A percentile compares a stretch with the other conserved stretches of the same genome.
These are phyloP conservation scores for Amanita muscaria DNA, from an alignment of 768 basidiomycete species.

Conservation along the genomic window DNA sequence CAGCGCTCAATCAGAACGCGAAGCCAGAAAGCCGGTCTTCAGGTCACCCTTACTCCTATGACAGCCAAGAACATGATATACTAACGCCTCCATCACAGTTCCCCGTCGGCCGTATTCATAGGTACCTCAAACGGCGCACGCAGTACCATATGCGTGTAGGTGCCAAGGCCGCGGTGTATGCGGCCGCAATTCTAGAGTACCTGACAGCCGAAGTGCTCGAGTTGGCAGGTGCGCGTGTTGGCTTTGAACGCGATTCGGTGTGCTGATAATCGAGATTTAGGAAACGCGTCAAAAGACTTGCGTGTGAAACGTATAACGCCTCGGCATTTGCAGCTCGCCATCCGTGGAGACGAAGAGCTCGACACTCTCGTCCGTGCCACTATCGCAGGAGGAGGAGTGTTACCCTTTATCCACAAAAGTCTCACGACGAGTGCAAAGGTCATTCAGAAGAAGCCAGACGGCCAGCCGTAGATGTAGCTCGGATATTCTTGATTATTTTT, in stretches of 20 bases:
- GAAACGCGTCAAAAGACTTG: conserved; percentile 96
- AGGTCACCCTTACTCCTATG: conserved; percentile 38
- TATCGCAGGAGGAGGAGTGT: conserved; percentile 83
- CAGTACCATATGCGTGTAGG: conserved; percentile 94
- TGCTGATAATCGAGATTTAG: conserved; percentile 29
- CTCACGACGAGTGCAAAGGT: conserved; percentile 49
- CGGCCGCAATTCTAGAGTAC: conserved; percentile 93
- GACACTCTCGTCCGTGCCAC: conserved; percentile 91
- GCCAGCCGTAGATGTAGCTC: no score
- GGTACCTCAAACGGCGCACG: conserved; percentile 87
- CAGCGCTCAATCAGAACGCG: conserved; percentile 48
- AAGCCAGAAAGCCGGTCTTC: conserved; percentile 81
- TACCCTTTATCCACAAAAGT: conserved; percentile 85
- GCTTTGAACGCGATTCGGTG: not conserved
- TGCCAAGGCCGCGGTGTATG: conserved; percentile 96
- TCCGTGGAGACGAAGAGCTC: conserved; percentile 96
- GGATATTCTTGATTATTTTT: no score
- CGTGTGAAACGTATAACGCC: conserved; percentile 96
- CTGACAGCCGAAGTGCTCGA: conserved; percentile 94
- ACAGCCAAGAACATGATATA: no score
- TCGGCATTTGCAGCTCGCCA: conserved; percentile 90
- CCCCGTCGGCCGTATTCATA: conserved; percentile 95
- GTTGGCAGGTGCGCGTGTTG: conserved; percentile 69
- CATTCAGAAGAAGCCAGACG: conserved; percentile 37
- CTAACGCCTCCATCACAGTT: conserved; percentile 42